A percentile compares a stretch with the other conserved stretches of the same genome.
These are phyloP conservation scores for Choricystis sp. DNA, from an alignment of 139 green algal genomes.

Conservation along the genomic window DNA sequence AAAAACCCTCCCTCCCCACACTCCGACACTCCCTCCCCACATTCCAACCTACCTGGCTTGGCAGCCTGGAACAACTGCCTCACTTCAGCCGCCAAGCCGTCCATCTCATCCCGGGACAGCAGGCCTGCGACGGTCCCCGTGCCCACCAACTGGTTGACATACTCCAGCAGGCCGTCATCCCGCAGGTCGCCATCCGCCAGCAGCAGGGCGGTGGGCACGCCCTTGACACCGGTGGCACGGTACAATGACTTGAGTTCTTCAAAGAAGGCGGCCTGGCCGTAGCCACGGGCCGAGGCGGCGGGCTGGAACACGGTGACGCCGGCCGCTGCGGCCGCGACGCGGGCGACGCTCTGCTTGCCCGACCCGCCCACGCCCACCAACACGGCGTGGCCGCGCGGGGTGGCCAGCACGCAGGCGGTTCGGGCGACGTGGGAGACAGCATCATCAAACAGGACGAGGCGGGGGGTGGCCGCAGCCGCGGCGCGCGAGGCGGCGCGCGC, in stretches of 20 bases:
- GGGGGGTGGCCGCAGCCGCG: conserved; percentile 30
- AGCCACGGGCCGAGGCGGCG: conserved; percentile 67
- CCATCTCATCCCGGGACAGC: conserved; percentile 86
- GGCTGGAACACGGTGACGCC: conserved; percentile 39
- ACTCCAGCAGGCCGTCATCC: conserved; percentile 89
- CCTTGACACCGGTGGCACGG: conserved; percentile 87
- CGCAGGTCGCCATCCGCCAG: conserved; percentile 89
- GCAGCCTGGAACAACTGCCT: conserved; percentile 48
- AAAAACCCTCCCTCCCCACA: too few species aligned
- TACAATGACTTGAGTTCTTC: conserved; percentile 91
- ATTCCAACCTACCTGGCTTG: conserved; percentile 11
- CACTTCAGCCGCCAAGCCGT: conserved; percentile 84
- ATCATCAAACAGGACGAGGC: conserved; percentile 91
- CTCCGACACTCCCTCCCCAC: too few species aligned
- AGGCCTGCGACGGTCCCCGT: conserved; percentile 83
- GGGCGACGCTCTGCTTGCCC: conserved; percentile 70
- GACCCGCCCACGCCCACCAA: conserved; percentile 85
- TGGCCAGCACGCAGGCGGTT: conserved; percentile 64
- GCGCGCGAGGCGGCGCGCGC: too few species aligned
- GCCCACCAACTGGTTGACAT: conserved; percentile 95
- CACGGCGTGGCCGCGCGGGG: conserved; percentile 71
- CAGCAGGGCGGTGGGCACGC: conserved; percentile 75
- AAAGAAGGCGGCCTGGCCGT: conserved; percentile 79
- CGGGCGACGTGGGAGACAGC: conserved; percentile 77
- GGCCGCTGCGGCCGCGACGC: conserved; percentile 68